phyloP scores from a whole-genome alignment of 1,139 yeast species.

The Geotrichum siamense region DNA sequence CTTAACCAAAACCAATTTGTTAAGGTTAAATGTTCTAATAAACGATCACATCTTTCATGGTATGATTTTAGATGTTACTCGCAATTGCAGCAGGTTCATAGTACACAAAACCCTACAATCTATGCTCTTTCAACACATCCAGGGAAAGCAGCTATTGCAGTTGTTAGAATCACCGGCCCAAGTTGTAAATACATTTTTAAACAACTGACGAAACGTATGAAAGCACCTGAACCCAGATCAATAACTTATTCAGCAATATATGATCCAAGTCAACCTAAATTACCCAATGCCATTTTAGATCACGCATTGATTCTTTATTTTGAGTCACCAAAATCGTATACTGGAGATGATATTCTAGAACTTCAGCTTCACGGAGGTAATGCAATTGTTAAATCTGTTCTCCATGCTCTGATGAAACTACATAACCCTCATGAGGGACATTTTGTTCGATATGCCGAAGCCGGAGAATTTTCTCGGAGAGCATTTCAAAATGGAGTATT shows the following conservation, averaged over 20 bases:
- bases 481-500: constrained; percentile 68
- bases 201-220: constrained; percentile 40
- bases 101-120: constrained; percentile 77
- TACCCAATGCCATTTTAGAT: constrained; percentile 50
- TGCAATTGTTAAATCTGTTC: constrained; percentile 68
- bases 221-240: constrained; percentile 43
- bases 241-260: constrained; percentile 46
- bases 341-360: constrained; percentile 88
- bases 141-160: constrained; percentile 80
- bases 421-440: constrained; percentile 24
- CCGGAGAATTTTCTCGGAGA: constrained; percentile 85
- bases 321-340: constrained; percentile 71
- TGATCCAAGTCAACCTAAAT: constrained; percentile 19
- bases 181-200: constrained; percentile 43
- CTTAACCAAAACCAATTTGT: no score
- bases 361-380: constrained; percentile 90
- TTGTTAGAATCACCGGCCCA: constrained; percentile 75
- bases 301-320: constrained; percentile 69
- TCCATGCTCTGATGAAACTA: constrained; percentile 39
- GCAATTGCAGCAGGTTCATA: no score
- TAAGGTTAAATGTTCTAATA: no score
- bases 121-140: constrained; percentile 85
- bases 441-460: constrained; percentile 71
- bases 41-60: no score
- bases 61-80: no score